These are phyloP conservation scores for Backusella psychrophila DNA, from an alignment of 192 early-diverging fungal genomes.

Conservation along the genomic window DNA sequence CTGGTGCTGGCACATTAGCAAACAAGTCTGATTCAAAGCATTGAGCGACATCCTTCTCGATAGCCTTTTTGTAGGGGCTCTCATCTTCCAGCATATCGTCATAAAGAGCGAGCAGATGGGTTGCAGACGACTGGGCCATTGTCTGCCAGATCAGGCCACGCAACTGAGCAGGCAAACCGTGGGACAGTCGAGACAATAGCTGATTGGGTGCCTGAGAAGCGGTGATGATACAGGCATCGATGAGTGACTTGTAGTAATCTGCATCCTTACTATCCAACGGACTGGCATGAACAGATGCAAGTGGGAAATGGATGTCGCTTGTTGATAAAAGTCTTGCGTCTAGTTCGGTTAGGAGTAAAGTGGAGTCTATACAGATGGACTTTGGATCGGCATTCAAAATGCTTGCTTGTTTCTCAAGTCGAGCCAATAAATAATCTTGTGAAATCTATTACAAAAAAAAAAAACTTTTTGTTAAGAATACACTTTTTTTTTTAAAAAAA, in stretches of 20 bases:
- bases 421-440: conserved; percentile 51
- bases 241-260: conserved; percentile 66
- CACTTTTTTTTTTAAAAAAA: background rate
- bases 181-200: conserved; percentile 75
- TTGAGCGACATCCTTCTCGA: conserved; percentile 82
- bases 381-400: conserved; percentile 56
- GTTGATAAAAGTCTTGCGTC: conserved; percentile 4
- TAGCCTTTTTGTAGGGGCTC: conserved; percentile 77
- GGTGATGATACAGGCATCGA: conserved; percentile 59
- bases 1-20: conserved; percentile 65
- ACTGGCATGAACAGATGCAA: conserved; percentile 27
- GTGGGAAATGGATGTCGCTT: conserved; percentile 10
- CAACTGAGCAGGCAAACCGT: conserved; percentile 79
- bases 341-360: conserved; percentile 52
- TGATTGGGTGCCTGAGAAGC: conserved; percentile 62
- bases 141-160: conserved; percentile 91
- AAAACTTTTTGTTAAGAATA: background rate
- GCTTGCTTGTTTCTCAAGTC: conserved; percentile 55
- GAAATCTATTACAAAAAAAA: conserved; percentile 40
- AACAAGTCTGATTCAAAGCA: conserved; percentile 88
- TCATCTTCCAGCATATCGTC: conserved; percentile 59
- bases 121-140: conserved; percentile 82
- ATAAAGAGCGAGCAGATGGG: conserved; percentile 78
- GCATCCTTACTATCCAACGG: conserved; percentile 55
- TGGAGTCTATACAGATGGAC: conserved; percentile 57